These are phyloP conservation scores for Glomus cerebriforme DNA, from an alignment of 192 early-diverging fungal genomes.

Conservation along the genomic window DNA sequence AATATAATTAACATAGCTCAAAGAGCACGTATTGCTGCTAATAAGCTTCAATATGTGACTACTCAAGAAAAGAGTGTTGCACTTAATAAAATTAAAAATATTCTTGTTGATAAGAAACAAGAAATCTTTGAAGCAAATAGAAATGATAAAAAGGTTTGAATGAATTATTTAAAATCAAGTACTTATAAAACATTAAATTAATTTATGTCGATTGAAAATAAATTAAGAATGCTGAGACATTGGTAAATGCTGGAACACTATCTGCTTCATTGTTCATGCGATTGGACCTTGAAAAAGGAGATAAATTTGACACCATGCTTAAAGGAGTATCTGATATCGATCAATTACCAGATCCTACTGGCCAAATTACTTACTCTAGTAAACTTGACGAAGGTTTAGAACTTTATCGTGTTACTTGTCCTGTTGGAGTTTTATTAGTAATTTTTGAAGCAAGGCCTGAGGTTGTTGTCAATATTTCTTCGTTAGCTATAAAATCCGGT, in stretches of 20 bases:
- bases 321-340: conserved; percentile 91
- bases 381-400: conserved; percentile 83
- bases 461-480: conserved; percentile 96
- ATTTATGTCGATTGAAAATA: no score
- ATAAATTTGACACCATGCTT: conserved; percentile 86
- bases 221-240: conserved; percentile 60
- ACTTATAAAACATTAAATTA: background rate
- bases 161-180: background rate
- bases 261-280: conserved; percentile 82
- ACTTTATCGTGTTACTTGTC: conserved; percentile 87
- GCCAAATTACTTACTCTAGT: conserved; percentile 74
- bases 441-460: conserved; percentile 99
- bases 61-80: conserved; percentile 78
- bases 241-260: conserved; percentile 74
- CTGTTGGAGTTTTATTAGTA: conserved; percentile 93
- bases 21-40: conserved; percentile 70
- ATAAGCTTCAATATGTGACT: conserved; percentile 67
- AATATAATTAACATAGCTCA: no score
- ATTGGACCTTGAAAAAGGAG: conserved; percentile 80
- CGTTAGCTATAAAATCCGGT: conserved; percentile 92
- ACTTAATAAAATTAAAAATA: conserved; percentile 67
- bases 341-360: conserved; percentile 81
- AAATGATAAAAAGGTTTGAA: conserved; percentile 68
- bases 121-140: conserved; percentile 80
- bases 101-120: conserved; percentile 63